Evolutionary conservation across 2,329 filamentous ascomycete species (phyloP), one percentile per base, ranked within the genome.

Genomic region (Xylariaceae sp.): DNA sequence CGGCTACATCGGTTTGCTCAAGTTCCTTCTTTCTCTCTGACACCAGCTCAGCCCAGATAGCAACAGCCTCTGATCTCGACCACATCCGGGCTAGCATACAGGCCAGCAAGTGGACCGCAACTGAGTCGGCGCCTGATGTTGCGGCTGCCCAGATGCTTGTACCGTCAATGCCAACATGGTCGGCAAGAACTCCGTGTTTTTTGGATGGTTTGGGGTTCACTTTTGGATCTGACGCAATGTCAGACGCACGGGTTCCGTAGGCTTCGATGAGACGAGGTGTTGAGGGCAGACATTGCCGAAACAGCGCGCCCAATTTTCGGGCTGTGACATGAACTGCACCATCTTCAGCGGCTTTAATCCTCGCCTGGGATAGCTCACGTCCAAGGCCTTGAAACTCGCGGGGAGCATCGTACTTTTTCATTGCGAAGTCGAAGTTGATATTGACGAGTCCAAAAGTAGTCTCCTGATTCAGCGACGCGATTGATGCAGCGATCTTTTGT

Each of bases 11-110:
- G 16, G 23, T 26, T 11, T n/a, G 29, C 34, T 26, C 21, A 2
- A 41, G 29, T 17, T 52, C 28, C 21, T 34, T 23, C 47, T 16
- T 52, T 3, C 33, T 60, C 39, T 16, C 45, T 29, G 9, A 46
- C 9, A 75, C 62, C 3, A 76, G 17, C 51, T 76, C 71, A 0
- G 64, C 62, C 74, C 74, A 76, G 1, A 76, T 60, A 0, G 73
- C 66, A 1, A 58, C 69, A 2, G 74, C 71, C 57, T 74, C 67
- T 1, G 56, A 12, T 4, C 26, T 23, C 3, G 23, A 51, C 59
- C 65, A 76, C 1, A 73, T 67, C 0, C 72, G 58, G 1, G 73
- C 74, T 4, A 77, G 58, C 60, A 76, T 71, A 53, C 73, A 76
- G 2, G 69, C 72, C 0, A 76, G 58, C 2, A 73, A 50, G 31